Base-by-base conservation (phyloP, 2,329 filamentous ascomycete genomes). In the Pyrenophora teres region DNA sequence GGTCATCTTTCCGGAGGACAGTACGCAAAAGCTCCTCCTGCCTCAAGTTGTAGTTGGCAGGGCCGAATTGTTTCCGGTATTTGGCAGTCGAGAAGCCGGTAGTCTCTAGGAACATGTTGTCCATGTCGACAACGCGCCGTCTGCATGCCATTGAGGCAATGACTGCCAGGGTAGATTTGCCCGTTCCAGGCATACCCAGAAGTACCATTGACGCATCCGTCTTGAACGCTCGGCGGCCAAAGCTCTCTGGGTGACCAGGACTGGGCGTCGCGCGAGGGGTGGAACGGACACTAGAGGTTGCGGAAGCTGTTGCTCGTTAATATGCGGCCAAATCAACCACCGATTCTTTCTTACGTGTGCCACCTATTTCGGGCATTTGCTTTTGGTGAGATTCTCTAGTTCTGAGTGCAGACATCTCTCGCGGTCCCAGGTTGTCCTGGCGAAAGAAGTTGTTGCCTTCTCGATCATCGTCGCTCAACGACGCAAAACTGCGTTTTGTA, bases 101-200 rank as follows among this genome's bases (percentile, higher is more conserved):
- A 3, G 78, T 75, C 44, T 88, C 82, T 36, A 86, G 81, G 60
- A 93, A 92, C 40, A 81, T 80, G 35, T 81, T 80, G 57, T 92
- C 88, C 30, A 86, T 80, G 56, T 92, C 88, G 46, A 92, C 76
- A 2, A 92, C 78, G 46, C 84, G 84, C 35, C 87, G 80, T 46
- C 84, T 83, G 70, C 89, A 85, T 41, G 87, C 87, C 6, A 86
- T 85, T 0, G 88, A 88, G 5, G 88, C 86, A 56, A 92, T 90
- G 40, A 92, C 83, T 12, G 86, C 89, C 9, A 92, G 76, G 1
- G 87, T 90, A 1, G 87, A 88, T 71, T 92, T 92, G 13, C 89
- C 89, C 4, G 87, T 84, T 9, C 88, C 89, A 12, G 87, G 84
- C 49, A 90, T 85, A 2, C 89, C 89, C 18, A 89, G 81, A 15